Percentiles rank a stretch among this genome's conserved stretches.
phyloP scores from a whole-genome alignment of 2,329 filamentous ascomycete genomes.

The Neofusicoccum cordaticola region DNA sequence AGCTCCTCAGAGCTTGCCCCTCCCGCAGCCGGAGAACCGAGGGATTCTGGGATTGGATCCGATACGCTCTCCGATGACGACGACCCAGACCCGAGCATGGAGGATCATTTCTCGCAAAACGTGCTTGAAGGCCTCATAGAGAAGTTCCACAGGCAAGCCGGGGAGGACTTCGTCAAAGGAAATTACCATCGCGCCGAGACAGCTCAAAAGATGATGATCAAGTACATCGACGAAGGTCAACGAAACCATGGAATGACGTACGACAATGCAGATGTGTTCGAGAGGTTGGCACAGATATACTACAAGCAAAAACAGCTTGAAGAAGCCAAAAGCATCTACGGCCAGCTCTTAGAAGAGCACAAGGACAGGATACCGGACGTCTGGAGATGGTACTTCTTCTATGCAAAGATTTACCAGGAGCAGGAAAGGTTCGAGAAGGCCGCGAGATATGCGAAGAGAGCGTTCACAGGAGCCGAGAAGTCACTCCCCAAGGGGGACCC shows the following conservation, averaged over 20 bases:
- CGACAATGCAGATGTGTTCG: conserved; percentile 5
- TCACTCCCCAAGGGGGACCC: not conserved
- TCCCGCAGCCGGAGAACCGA: not conserved
- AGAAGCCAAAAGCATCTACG: conserved; percentile 13
- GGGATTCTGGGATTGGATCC: not conserved
- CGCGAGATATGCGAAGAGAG: conserved; percentile 5
- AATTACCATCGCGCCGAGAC: conserved; percentile 13
- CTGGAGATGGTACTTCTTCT: conserved; percentile 15
- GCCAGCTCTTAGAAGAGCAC: not conserved
- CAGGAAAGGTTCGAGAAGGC: conserved; percentile 8
- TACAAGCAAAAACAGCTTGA: conserved; percentile 14
- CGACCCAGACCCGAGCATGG: conserved; percentile 6
- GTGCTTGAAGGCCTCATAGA: conserved; percentile 1
- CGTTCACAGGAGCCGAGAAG: conserved; percentile 3
- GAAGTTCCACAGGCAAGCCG: not conserved
- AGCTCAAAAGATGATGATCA: conserved; percentile 10
- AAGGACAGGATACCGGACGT: not conserved
- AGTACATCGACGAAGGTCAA: conserved; percentile 6
- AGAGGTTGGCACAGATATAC: conserved; percentile 9
- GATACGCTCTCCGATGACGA: conserved; percentile 3
- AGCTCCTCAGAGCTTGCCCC: not conserved
- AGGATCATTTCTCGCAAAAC: conserved; percentile 11
- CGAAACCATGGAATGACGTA: conserved; percentile 2
- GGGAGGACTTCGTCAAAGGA: conserved; percentile 2
- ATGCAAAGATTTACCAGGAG: conserved; percentile 9